A percentile compares a stretch with the other conserved stretches of the same genome.
phyloP scores from a whole-genome alignment of 1,284 basidiomycete genomes.

The Puccinia polysora region DNA sequence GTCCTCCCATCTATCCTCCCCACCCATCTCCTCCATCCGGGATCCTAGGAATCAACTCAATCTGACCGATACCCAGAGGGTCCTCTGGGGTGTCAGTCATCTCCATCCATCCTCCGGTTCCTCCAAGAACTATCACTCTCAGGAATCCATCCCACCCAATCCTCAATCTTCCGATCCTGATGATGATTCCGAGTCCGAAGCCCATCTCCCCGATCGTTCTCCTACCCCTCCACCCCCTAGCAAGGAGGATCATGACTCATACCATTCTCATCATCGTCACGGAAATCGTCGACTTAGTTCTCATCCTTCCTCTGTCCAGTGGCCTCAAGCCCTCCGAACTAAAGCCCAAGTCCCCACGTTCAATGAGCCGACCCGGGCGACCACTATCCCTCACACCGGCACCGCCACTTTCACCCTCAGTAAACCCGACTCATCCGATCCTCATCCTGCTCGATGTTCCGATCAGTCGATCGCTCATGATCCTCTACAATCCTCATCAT shows the following conservation, averaged over 20 bases:
- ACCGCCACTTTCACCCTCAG: slow-evolving; percentile 30
- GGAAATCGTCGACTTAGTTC: slow-evolving; percentile 15
- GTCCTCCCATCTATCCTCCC: background rate
- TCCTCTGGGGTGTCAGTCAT: slow-evolving; percentile 19
- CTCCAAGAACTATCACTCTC: background rate
- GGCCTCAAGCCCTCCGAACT: background rate
- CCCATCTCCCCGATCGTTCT: slow-evolving; percentile 6
- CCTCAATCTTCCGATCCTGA: background rate
- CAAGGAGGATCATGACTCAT: too few relatives aligned
- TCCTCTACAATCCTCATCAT: background rate
- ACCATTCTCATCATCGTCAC: slow-evolving; percentile 9
- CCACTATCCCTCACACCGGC: slow-evolving; percentile 17
- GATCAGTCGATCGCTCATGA: background rate
- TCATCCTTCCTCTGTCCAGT: too few relatives aligned
- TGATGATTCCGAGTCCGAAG: slow-evolving; percentile 22
- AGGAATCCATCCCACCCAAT: slow-evolving; percentile 25
- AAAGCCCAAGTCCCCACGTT: slow-evolving; percentile 3
- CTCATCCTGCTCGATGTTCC: slow-evolving; percentile 5
- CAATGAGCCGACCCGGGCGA: background rate
- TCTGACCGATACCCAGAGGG: slow-evolving; percentile 42
- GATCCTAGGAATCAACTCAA: background rate
- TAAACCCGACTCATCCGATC: slow-evolving; percentile 40
- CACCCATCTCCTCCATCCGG: background rate
- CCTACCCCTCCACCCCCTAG: slow-evolving; percentile 2
- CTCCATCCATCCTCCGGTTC: slow-evolving; percentile 6